These are phyloP conservation scores for Salix koriyanagi DNA, from an alignment of 345 rosid species.

Conservation along the genomic window DNA sequence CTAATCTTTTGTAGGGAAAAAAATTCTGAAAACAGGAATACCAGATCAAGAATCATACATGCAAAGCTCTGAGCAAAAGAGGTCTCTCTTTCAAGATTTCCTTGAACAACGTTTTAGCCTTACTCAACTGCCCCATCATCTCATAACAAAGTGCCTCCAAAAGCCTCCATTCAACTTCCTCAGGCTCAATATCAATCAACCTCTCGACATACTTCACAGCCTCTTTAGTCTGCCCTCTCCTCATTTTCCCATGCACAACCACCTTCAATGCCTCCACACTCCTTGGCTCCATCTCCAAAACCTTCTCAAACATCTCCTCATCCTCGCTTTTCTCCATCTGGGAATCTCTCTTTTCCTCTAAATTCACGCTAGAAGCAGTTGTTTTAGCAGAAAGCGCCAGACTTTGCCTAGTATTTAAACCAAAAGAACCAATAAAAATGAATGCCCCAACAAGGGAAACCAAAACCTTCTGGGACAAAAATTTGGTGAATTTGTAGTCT, in stretches of 20 bases:
- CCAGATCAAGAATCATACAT: conserved; percentile 44
- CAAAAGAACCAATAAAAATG: conserved; percentile 42
- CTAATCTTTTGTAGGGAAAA: background rate
- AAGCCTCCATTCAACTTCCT: conserved; percentile 88
- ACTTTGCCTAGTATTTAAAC: conserved; percentile 38
- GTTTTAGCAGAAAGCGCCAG: conserved; percentile 40
- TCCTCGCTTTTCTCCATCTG: conserved; percentile 39
- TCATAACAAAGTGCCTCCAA: conserved; percentile 83
- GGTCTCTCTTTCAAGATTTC: conserved; percentile 68
- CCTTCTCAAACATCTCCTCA: conserved; percentile 54
- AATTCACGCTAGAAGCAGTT: conserved; percentile 14
- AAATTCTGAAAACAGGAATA: background rate
- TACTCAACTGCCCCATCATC: conserved; percentile 60
- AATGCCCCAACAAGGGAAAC: conserved; percentile 56
- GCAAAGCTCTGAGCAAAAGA: conserved; percentile 81
- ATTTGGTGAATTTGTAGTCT: conserved; percentile 6
- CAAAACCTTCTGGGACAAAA: conserved; percentile 36
- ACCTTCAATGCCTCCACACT: conserved; percentile 73
- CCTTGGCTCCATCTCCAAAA: conserved; percentile 62
- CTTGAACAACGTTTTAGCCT: conserved; percentile 57
- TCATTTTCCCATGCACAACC: conserved; percentile 68
- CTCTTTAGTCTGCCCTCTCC: conserved; percentile 57
- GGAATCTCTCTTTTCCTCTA: conserved; percentile 24
- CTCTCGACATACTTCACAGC: conserved; percentile 63
- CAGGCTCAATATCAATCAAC: conserved; percentile 56